Conservation (phyloP, 495 filamentous ascomycete genomes). For the Cercophora newfieldiana region DNA sequence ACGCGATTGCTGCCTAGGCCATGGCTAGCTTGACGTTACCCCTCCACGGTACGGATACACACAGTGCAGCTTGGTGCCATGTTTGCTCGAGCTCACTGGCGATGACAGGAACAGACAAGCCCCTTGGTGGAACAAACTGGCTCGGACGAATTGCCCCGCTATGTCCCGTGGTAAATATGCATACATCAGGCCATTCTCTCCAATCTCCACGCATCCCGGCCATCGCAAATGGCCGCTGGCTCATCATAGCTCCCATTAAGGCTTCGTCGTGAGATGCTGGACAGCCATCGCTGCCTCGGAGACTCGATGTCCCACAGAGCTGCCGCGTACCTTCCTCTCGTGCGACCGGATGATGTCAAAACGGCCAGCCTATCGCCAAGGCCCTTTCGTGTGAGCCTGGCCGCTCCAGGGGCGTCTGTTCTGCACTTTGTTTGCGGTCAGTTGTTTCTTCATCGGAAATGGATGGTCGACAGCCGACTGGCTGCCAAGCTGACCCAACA, state of each 20-base stretch:
- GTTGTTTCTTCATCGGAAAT: not conserved
- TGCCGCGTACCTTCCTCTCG: not conserved
- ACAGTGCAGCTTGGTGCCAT: too few species aligned
- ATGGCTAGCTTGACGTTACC: not conserved
- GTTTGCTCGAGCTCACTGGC: not conserved
- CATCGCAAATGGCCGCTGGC: not conserved
- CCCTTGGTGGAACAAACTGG: not conserved
- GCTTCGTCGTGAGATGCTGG: not conserved
- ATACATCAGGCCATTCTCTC: not conserved
- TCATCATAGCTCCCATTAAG: not conserved
- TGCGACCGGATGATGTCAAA: conserved; percentile 14
- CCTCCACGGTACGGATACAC: too few species aligned
- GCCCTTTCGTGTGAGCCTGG: not conserved
- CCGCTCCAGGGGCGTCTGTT: not conserved
- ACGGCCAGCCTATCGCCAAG: not conserved
- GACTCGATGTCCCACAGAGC: not conserved
- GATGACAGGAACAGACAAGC: not conserved
- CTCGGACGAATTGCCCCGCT: not conserved
- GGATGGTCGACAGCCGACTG: not conserved
- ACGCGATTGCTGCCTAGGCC: too few species aligned
- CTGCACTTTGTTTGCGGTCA: not conserved
- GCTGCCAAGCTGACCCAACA: conserved; percentile 1
- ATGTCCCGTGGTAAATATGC: not conserved
- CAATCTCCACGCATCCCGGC: not conserved
- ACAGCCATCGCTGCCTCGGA: conserved; percentile 2